Evolutionary conservation across 2,329 filamentous ascomycete species (phyloP).

Genomic region (Ceratocystiopsis minuta): DNA sequence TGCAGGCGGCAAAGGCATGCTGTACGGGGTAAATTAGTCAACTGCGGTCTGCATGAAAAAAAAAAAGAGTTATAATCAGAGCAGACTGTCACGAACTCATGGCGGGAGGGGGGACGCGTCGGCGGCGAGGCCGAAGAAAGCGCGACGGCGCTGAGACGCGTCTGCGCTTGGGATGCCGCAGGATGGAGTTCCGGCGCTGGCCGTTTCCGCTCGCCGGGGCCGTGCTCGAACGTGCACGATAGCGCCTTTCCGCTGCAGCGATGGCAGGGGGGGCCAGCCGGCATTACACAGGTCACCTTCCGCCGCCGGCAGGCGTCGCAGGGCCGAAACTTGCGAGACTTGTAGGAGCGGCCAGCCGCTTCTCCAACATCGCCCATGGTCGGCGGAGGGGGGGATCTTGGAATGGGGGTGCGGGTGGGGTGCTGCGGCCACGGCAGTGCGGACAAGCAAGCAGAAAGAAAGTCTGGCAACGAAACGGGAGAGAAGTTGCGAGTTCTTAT

Average conservation of each 20-base stretch:
- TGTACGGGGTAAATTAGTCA: not conserved
- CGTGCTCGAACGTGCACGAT: conserved; percentile 7
- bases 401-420: not conserved
- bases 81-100: not conserved
- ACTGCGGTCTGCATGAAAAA: not conserved
- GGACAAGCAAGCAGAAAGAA: too few species aligned
- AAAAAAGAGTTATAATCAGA: not conserved
- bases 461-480: too few species aligned
- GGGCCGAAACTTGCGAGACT: conserved; percentile 8
- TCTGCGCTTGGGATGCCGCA: not conserved
- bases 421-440: too few species aligned
- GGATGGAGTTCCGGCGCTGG: not conserved
- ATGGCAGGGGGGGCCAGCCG: conserved; percentile 6
- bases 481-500: too few species aligned
- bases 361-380: not conserved
- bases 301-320: conserved; percentile 7
- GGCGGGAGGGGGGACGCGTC: not conserved
- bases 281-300: conserved; percentile 8
- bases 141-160: not conserved
- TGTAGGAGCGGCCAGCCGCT: conserved; percentile 7
- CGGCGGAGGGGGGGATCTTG: too few species aligned
- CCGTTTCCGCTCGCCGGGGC: conserved; percentile 4
- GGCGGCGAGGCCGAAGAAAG: not conserved
- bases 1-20: not conserved
- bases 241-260: conserved; percentile 3